Percentiles rank a stretch among this genome's conserved stretches.
These are phyloP conservation scores for Flaveria sonorensis DNA, from an alignment of 129 eudicot species.

Conservation along the genomic window DNA sequence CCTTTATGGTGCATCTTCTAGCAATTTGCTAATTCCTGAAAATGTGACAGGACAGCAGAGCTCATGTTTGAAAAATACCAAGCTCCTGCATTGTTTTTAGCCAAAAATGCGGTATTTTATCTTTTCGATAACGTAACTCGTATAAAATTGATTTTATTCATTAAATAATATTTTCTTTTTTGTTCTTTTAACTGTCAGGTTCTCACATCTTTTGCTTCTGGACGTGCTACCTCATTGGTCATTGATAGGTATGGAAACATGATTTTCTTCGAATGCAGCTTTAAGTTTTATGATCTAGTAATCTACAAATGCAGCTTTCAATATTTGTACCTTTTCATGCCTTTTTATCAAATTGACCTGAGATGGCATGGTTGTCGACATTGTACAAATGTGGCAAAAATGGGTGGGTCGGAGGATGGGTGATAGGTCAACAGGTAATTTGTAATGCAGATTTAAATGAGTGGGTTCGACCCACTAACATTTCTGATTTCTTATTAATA, in stretches of 20 bases:
- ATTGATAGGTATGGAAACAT: constrained; percentile 75
- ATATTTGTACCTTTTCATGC: neutral
- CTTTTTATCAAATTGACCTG: constrained; percentile 12
- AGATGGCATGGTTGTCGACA: constrained; percentile 3
- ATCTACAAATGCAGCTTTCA: neutral
- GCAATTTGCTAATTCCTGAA: constrained; percentile 10
- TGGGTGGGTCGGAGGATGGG: neutral
- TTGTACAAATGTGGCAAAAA: constrained; percentile 3
- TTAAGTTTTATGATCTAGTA: neutral
- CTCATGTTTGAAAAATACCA: constrained; percentile 98
- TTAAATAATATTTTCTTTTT: constrained; percentile 13
- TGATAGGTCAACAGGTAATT: neutral
- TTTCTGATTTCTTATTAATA: neutral
- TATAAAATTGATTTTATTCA: constrained; percentile 10
- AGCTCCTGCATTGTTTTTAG: constrained; percentile 96
- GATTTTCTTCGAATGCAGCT: constrained; percentile 8
- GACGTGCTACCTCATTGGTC: constrained; percentile 93
- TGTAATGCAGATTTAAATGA: neutral
- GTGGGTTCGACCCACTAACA: neutral
- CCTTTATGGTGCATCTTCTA: constrained; percentile 1
- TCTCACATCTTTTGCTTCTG: constrained; percentile 98
- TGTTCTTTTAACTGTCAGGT: constrained; percentile 48
- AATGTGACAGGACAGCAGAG: constrained; percentile 81
- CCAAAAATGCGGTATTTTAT: constrained; percentile 89
- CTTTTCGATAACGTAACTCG: constrained; percentile 13